These are phyloP conservation scores for Aspergillus kassunensis DNA, from an alignment of 495 filamentous ascomycete species.

Conservation along the genomic window DNA sequence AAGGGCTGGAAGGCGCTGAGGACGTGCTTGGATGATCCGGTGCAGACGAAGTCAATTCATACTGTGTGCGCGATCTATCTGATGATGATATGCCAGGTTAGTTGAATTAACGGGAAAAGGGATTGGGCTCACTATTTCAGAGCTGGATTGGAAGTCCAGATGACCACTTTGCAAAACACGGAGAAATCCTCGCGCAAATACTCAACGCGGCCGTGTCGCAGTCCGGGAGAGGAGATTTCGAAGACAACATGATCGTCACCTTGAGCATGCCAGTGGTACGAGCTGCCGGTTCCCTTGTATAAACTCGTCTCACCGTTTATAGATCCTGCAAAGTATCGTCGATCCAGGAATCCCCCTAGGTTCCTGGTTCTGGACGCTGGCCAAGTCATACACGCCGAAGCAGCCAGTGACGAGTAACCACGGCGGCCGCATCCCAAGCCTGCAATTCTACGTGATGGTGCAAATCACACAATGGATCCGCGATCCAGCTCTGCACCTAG, in stretches of 20 bases:
- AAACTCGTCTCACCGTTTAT: not conserved
- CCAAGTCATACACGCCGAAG: slow-evolving; percentile 5
- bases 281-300: not conserved
- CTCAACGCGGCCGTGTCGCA: slow-evolving; percentile 23
- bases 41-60: slow-evolving; percentile 26
- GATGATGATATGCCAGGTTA: slow-evolving; percentile 40
- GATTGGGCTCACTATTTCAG: slow-evolving; percentile 14
- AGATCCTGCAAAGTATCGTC: slow-evolving; percentile 35
- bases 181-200: slow-evolving; percentile 30
- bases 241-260: slow-evolving; percentile 27
- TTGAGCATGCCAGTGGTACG: slow-evolving; percentile 35
- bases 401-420: not conserved
- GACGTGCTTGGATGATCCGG: slow-evolving; percentile 28
- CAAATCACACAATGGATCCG: slow-evolving; percentile 21
- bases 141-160: slow-evolving; percentile 24
- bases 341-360: slow-evolving; percentile 27
- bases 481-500: slow-evolving; percentile 14
- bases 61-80: slow-evolving; percentile 41
- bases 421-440: slow-evolving; percentile 8
- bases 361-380: slow-evolving; percentile 17
- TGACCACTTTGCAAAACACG: slow-evolving; percentile 24
- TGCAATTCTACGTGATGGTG: slow-evolving; percentile 15
- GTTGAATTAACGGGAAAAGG: not conserved
- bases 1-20: slow-evolving; percentile 29
- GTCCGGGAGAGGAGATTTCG: slow-evolving; percentile 24